phyloP scores from a whole-genome alignment of 225 moss, liverwort and hornwort species.

The Straminergon stramineum region DNA sequence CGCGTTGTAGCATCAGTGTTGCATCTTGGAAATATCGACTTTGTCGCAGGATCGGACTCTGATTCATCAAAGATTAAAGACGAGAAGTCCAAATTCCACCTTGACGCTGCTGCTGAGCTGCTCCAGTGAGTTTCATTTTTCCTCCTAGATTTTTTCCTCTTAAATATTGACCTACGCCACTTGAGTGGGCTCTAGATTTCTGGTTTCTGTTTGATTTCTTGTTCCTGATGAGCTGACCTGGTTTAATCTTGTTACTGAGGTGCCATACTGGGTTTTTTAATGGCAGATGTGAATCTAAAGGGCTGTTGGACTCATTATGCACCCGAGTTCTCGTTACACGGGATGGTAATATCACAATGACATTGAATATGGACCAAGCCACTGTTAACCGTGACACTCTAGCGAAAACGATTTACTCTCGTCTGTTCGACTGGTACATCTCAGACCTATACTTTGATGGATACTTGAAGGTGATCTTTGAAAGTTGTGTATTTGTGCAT shows the following conservation, averaged over 20 bases:
- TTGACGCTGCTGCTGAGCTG: slow-evolving; percentile 81
- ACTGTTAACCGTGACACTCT: slow-evolving; percentile 90
- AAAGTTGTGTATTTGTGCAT: not conserved
- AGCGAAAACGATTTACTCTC: slow-evolving; percentile 94
- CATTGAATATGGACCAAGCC: slow-evolving; percentile 67
- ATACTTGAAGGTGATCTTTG: not conserved
- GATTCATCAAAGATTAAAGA: slow-evolving; percentile 87
- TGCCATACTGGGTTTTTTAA: not conserved
- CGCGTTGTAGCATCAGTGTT: slow-evolving; percentile 93
- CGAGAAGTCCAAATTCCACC: slow-evolving; percentile 74
- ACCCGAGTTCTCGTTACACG: slow-evolving; percentile 82
- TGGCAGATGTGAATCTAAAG: slow-evolving; percentile 71
- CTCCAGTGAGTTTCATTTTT: slow-evolving; percentile 49
- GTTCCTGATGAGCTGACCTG: not conserved
- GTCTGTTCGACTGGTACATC: slow-evolving; percentile 92
- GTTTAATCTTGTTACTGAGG: not conserved
- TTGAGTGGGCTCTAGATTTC: not conserved
- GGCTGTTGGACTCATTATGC: slow-evolving; percentile 83
- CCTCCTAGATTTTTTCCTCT: not conserved
- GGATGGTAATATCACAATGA: slow-evolving; percentile 94
- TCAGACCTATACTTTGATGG: not conserved
- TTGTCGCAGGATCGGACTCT: slow-evolving; percentile 62
- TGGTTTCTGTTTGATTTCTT: not conserved
- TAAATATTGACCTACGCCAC: not conserved
- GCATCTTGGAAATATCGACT: slow-evolving; percentile 94